These are phyloP conservation scores for Nannochloris sp. DNA, from an alignment of 139 green algal genomes.

Conservation along the genomic window DNA sequence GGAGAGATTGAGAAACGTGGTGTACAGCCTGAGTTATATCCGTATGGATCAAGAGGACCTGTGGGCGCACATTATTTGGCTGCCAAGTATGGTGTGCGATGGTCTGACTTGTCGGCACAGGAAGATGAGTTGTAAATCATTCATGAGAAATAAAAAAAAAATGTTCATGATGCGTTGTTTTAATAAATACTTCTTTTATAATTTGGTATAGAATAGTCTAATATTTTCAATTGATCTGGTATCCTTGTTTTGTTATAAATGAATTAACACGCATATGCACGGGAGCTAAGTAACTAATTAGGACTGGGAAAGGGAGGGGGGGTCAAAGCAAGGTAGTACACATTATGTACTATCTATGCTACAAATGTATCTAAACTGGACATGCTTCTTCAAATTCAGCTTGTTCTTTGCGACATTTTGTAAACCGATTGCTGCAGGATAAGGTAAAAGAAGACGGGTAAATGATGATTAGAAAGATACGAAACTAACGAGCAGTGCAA, in stretches of 20 bases:
- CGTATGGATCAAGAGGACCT: constrained; percentile 91
- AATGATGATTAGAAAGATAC: too few relatives aligned
- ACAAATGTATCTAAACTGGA: constrained; percentile 3
- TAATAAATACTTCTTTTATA: neutral
- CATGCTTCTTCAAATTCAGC: constrained; percentile 32
- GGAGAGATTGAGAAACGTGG: constrained; percentile 54
- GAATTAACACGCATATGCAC: neutral
- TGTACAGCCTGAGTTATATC: constrained; percentile 91
- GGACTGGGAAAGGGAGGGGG: too few relatives aligned
- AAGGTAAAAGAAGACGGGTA: too few relatives aligned
- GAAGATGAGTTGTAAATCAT: constrained; percentile 16
- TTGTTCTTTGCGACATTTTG: too few relatives aligned
- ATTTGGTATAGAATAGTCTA: neutral
- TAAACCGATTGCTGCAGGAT: too few relatives aligned
- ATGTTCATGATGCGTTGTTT: neutral
- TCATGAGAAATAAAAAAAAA: neutral
- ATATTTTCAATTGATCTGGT: neutral
- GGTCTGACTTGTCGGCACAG: constrained; percentile 67
- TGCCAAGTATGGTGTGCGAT: constrained; percentile 91
- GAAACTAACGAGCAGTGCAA: too few relatives aligned
- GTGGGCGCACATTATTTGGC: constrained; percentile 97
- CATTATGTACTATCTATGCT: neutral
- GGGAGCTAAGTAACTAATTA: neutral
- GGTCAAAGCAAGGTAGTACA: too few relatives aligned
- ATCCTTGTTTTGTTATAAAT: neutral